Percentiles rank a stretch among this genome's conserved stretches.
Evolutionary conservation across 306 rosid species (phyloP).

Genomic region (Cucumis hystrix): DNA sequence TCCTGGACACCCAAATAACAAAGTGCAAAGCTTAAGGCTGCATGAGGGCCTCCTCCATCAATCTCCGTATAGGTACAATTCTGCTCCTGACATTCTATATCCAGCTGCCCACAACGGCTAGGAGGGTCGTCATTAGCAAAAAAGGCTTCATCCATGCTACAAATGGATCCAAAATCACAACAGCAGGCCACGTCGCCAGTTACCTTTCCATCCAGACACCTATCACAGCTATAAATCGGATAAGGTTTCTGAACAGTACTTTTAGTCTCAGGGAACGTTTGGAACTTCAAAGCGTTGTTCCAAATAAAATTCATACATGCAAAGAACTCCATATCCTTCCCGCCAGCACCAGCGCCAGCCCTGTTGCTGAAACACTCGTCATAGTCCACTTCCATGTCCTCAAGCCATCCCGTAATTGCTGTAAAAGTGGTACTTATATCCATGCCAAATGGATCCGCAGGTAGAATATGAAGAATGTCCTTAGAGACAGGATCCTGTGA

Average conservation of each 20-base stretch:
- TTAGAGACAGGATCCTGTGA: slow-evolving; percentile 42
- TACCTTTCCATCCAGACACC: slow-evolving; percentile 16
- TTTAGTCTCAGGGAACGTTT: slow-evolving; percentile 22
- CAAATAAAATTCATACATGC: slow-evolving; percentile 54
- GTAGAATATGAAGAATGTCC: slow-evolving; percentile 78
- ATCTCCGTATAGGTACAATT: slow-evolving; percentile 2
- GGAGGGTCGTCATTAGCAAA: neutral
- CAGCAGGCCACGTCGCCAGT: slow-evolving; percentile 19
- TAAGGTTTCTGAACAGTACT: slow-evolving; percentile 17
- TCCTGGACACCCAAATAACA: slow-evolving; percentile 48
- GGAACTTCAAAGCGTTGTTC: slow-evolving; percentile 52
- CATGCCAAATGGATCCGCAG: slow-evolving; percentile 90
- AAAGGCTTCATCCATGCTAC: slow-evolving; percentile 5
- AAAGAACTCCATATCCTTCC: slow-evolving; percentile 31
- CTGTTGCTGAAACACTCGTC: slow-evolving; percentile 34
- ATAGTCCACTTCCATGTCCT: slow-evolving; percentile 58
- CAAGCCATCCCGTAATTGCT: slow-evolving; percentile 74
- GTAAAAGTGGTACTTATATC: slow-evolving; percentile 53
- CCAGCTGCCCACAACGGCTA: slow-evolving; percentile 4
- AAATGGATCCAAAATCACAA: slow-evolving; percentile 22
- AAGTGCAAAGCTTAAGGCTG: slow-evolving; percentile 40
- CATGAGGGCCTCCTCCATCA: slow-evolving; percentile 37
- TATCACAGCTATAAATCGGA: slow-evolving; percentile 15
- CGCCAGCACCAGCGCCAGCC: slow-evolving; percentile 27
- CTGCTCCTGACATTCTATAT: slow-evolving; percentile 9